phyloP scores from a whole-genome alignment of 2,329 filamentous ascomycete species.

The Emmonsia crescens region DNA sequence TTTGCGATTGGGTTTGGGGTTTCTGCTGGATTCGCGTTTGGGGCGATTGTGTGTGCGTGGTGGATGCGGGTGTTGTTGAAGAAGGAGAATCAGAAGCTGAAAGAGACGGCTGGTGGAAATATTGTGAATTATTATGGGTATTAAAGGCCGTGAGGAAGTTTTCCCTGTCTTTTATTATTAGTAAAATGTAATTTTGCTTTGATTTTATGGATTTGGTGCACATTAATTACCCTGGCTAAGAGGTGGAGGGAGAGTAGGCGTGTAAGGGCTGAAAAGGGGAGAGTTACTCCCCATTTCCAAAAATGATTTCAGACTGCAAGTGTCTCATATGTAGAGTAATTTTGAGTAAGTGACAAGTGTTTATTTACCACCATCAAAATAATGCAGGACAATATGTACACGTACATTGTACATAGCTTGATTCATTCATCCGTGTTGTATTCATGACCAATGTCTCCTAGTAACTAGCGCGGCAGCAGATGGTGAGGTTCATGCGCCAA shows the following conservation, averaged over 20 bases:
- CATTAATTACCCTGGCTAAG: neutral
- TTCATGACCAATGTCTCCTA: no score
- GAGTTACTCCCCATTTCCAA: no score
- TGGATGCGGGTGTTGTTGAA: slow-evolving; percentile 13
- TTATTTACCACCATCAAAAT: no score
- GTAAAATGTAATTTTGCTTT: neutral
- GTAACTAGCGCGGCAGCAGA: no score
- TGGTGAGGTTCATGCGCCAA: no score
- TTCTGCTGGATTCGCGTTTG: slow-evolving; percentile 13
- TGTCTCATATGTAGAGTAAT: no score
- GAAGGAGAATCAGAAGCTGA: slow-evolving; percentile 11
- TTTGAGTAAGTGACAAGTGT: no score
- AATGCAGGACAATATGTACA: no score
- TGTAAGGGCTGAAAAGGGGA: no score
- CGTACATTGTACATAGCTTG: no score
- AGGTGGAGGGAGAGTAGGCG: neutral
- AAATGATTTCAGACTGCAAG: no score
- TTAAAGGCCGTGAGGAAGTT: neutral
- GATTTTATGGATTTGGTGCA: neutral
- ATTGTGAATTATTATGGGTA: slow-evolving; percentile 14
- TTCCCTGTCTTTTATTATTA: neutral
- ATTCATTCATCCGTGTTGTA: no score
- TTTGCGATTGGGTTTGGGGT: slow-evolving; percentile 13
- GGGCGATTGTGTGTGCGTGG: slow-evolving; percentile 14
- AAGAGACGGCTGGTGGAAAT: neutral